Base-by-base conservation (phyloP, 768 basidiomycete genomes). In the Amanita polypyramis region DNA sequence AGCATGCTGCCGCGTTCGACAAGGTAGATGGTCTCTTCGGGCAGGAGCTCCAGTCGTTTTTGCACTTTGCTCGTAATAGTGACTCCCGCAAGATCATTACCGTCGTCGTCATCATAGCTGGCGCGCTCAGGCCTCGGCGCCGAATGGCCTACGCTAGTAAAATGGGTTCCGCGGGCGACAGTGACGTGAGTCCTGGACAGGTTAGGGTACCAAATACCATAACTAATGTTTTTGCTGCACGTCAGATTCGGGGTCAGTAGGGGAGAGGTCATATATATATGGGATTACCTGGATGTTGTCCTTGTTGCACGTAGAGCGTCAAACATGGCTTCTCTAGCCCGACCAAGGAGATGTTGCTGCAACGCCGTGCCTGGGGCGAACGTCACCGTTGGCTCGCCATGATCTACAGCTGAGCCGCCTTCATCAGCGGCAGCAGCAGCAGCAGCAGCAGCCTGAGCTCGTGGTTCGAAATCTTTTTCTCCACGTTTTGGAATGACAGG, bases 401-500 rank as follows among this genome's bases (percentile, higher is more conserved):
- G n/a, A n/a, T n/a, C n/a, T n/a, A n/a, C n/a, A n/a, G n/a, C n/a
- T n/a, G n/a, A n/a, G n/a, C n/a, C n/a, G n/a, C n/a, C n/a, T n/a
- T n/a, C n/a, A n/a, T n/a, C n/a, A n/a, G n/a, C n/a, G n/a, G n/a
- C n/a, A n/a, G n/a, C n/a, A n/a, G 25, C 7, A 27, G 25, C 7
- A 27, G 25, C 25, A 27, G 27, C 2, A 17, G 37, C 21, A 11
- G 11, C 37, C 9, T 32, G 36, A 20, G 35, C 37, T 36, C 65
- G 56, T 1, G 96, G 96, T 61, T 98, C 95, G 55, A 92, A 98
- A 54, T 98, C 94, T 61, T 99, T 98, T 65, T 98, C 96, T 1
- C 96, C 96, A 21, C 96, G 79, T 63, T 89, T 94, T 5, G 96
- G 96, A 43, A 99, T 94, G 2, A 86, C 70, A 2, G 85, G 86